Evolutionary conservation across 345 rosid genomes (phyloP), one percentile per base, ranked within the genome.

Genomic region (Rhizophora mangle): DNA sequence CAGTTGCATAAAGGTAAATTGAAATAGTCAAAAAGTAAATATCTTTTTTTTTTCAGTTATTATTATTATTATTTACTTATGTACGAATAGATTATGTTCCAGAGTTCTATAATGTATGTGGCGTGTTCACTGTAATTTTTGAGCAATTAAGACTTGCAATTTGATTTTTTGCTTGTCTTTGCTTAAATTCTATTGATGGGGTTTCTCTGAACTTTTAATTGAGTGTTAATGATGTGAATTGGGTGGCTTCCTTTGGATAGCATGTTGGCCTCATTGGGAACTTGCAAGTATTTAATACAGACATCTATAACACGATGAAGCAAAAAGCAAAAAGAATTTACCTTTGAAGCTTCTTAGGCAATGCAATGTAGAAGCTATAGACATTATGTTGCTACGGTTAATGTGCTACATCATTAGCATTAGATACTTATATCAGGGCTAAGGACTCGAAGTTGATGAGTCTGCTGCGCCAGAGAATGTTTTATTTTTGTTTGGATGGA

Each of bases 1-100:
- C 96, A 89, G 69, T 78, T 94, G 63, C 98, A 94, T 81, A 94
- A 89, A 91, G 98, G 97, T 89, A 66, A 32, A 18, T 21, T 6
- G 30, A 20, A 11, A 30, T 16, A 5, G 3, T 4, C 6, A 26
- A 31, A 60, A 6, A 10, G 20, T 56, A 8, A 30, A 22, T 52
- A 43, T 8, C 31, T 64, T 16, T 16, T 8, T 72, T 54, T 63
- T 58, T 0, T 30, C 24, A 15, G 29, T 22, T 20, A 1, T 26
- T 31, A 2, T 10, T 11, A 4, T 7, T 19, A 5, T 16, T 59
- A 29, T 19, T 32, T 55, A 24, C 24, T 24, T 24, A 24, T 20
- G 6, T 32, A 31, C 37, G 51, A 22, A 21, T 31, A 9, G 8
- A 24, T 65, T 32, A 37, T 55, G 22, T 53, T 8, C 29, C 1